phyloP scores from a whole-genome alignment of 768 basidiomycete species.

The Termitomyces sp. region DNA sequence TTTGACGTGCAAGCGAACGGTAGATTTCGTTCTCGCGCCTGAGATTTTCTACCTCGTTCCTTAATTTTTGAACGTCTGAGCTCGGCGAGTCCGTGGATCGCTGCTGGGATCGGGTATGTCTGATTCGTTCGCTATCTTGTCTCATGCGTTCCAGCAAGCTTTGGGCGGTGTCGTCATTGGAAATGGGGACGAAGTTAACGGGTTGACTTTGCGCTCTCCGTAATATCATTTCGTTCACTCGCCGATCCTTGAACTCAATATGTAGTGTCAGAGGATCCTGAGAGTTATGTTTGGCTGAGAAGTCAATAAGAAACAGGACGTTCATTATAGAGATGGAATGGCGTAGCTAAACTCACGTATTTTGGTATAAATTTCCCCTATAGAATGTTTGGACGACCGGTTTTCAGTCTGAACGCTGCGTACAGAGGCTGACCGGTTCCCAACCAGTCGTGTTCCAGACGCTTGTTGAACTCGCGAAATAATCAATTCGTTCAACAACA shows the following conservation, averaged over 20 bases:
- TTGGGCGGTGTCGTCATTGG: constrained; percentile 1
- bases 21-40: constrained; percentile 10
- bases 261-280: not conserved
- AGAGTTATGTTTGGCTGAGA: not conserved
- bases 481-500: not conserved
- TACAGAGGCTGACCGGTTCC: not conserved
- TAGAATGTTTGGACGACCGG: not conserved
- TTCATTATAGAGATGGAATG: not conserved
- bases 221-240: not conserved
- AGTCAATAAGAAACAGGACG: not conserved
- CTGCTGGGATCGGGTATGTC: not conserved
- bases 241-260: not conserved
- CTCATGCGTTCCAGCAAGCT: constrained; percentile 9
- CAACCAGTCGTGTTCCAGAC: not conserved
- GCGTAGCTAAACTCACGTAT: not conserved
- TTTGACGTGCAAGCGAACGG: constrained; percentile 1
- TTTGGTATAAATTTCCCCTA: not conserved
- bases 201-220: not conserved
- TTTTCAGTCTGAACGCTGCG: not conserved
- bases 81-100: not conserved
- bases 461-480: not conserved
- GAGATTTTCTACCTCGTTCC: constrained; percentile 8
- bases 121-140: constrained; percentile 6
- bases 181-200: not conserved
- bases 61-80: not conserved